Evolutionary conservation across 176 grass and related monocot species (phyloP), one percentile per base, ranked within the genome.

Genomic region (Lolium rigidum): DNA sequence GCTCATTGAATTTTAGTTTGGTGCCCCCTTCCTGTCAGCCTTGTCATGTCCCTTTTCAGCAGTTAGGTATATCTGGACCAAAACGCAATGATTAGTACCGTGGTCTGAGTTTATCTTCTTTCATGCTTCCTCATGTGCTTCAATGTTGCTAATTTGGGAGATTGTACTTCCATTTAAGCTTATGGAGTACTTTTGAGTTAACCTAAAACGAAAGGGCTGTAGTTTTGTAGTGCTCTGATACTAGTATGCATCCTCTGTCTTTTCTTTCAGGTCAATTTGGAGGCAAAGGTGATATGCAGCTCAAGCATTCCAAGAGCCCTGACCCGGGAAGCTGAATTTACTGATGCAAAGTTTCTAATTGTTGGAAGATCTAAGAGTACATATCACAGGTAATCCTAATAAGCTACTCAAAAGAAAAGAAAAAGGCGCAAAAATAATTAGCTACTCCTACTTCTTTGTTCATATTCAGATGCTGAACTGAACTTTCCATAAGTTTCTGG

Each of bases 221-320:
- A 47, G 43, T 86, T 49, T 43, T 63, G 8, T 20, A 62, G 18
- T 16, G 14, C 35, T 46, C 58, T 46, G 11, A 44, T 21, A 44
- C 14, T 26, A 18, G 48, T 16, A 0, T 56, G 15, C 64, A 70
- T 48, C n/a, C 21, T 38, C 52, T 72, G 24, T 55, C 54, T 58
- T 80, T 63, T 71, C 69, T 35, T 35, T 35, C 47, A 98, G 96
- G 89, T 99, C 28, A 96, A 81, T 82, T 91, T 99, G 92, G 97
- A 99, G 84, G 90, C 93, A n/a, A 96, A 95, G 61, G 92, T 99
- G 15, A 82, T 91, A 68, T 89, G 81, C 50, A 88, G 94, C 77
- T 90, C 94, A 18, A 99, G 87, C 77, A 88, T 99, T 83, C 92
- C 88, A 47, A 94, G 73, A 83, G 92, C 92, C 17, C 90, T 99